These are phyloP conservation scores for Panaeolus cyanescens DNA, from an alignment of 768 basidiomycete genomes.

Conservation along the genomic window DNA sequence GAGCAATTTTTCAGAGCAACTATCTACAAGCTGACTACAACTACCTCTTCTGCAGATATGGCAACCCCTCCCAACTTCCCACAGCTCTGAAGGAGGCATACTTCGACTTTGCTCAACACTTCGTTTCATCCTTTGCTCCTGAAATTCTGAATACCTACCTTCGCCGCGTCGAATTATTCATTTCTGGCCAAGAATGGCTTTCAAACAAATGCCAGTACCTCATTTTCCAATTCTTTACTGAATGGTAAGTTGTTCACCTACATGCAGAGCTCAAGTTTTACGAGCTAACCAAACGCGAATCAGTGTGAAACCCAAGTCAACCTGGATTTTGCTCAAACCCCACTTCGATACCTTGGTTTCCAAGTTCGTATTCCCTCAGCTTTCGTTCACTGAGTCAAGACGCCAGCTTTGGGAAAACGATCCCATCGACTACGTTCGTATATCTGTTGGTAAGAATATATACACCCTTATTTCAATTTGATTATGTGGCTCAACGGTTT, in stretches of 20 bases:
- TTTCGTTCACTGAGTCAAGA: slow-evolving; percentile 73
- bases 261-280: background rate
- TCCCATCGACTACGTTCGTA: slow-evolving; percentile 79
- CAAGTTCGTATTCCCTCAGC: slow-evolving; percentile 82
- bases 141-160: slow-evolving; percentile 86
- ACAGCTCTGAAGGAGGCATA: slow-evolving; percentile 71
- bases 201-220: slow-evolving; percentile 84
- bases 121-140: slow-evolving; percentile 77
- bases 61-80: slow-evolving; percentile 87
- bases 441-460: slow-evolving; percentile 60
- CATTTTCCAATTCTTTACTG: slow-evolving; percentile 83
- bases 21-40: background rate
- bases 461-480: background rate
- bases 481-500: background rate
- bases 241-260: slow-evolving; percentile 69
- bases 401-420: slow-evolving; percentile 78
- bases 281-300: background rate
- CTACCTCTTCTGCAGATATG: slow-evolving; percentile 52
- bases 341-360: slow-evolving; percentile 80
- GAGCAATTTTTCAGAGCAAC: slow-evolving; percentile 6
- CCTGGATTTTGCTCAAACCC: slow-evolving; percentile 85
- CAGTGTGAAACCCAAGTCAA: slow-evolving; percentile 92
- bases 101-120: slow-evolving; percentile 71
- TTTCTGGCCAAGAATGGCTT: slow-evolving; percentile 76
- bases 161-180: slow-evolving; percentile 67